Evolutionary conservation across 306 rosid genomes (phyloP), one percentile per base, ranked within the genome.

Genomic region (Malus asiatica): DNA sequence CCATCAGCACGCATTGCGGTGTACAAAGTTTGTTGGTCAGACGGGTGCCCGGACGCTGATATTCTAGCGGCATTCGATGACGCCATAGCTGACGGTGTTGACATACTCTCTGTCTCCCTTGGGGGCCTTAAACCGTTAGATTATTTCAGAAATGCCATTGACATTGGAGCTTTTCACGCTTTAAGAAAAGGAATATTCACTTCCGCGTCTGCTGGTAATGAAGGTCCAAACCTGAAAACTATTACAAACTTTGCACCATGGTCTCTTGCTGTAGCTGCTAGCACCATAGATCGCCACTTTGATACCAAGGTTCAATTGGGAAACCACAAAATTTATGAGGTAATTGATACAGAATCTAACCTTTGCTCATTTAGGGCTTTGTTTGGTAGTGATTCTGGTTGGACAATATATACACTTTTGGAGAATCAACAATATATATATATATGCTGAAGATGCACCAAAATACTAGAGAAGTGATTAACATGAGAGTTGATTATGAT

Each of bases 151-250:
- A 22, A 64, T 29, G 0, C 82, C n/a, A 29, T 33, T 11, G 60
- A 84, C 10, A 84, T 90, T 11, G 96, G 93, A 67, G 74, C 89
- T 62, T 90, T 88, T 51, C 93, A 90, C 55, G 86, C 93, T 25
- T 78, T 84, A 86, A 79, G 53, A 44, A 82, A 29, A 0, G 87
- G 90, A 8, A 83, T 88, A 18, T 52, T 87, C 35, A 86, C 90
- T 0, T 86, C 91, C 1, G 58, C 18, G n/a, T 55, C 86, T 0
- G 89, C 83, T 0, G 85, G 85, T 11, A 88, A 88, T 40, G 0
- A 1, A 0, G 90, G 96, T n/a, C 89, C 93, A 4, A 0, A 3
- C 0, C 63, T 6, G 11, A 42, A n/a, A 14, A 58, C 66, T 9
- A 13, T 76, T 6, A 1, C 44, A 42, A 42, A 11, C 51, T 20